Evolutionary conservation across 2,329 filamentous ascomycete genomes (phyloP).

Genomic region (Zopfia rhizophila): DNA sequence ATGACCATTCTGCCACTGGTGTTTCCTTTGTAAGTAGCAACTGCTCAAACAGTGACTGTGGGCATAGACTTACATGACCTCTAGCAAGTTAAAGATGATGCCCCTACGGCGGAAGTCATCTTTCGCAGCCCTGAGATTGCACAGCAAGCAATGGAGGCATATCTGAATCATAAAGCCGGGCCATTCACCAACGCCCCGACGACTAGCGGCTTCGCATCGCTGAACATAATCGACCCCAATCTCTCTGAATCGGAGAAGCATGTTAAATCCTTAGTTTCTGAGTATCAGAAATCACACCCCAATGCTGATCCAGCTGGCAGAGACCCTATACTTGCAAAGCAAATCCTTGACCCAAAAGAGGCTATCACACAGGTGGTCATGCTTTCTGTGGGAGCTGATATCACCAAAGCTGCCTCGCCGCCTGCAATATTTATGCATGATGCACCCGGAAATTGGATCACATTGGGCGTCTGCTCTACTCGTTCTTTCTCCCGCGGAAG

Average conservation of each 20-base stretch:
- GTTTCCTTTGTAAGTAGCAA: conserved; percentile 25
- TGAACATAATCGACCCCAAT: conserved; percentile 30
- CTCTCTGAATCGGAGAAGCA: conserved; percentile 32
- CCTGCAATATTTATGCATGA: conserved; percentile 27
- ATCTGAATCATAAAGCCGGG: conserved; percentile 37
- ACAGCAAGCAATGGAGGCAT: conserved; percentile 41
- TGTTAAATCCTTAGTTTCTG: conserved; percentile 29
- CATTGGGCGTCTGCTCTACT: conserved; percentile 30
- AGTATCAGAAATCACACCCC: conserved; percentile 29
- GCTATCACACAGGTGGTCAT: conserved; percentile 35
- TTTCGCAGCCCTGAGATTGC: conserved; percentile 30
- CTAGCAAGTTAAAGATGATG: conserved; percentile 39
- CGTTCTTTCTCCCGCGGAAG: conserved; percentile 54
- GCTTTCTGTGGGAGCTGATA: conserved; percentile 27
- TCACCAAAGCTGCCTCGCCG: conserved; percentile 9
- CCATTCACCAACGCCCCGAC: conserved; percentile 38
- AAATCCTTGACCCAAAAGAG: conserved; percentile 38
- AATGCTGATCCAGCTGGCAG: conserved; percentile 36
- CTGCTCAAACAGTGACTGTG: not conserved
- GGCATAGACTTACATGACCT: conserved; percentile 1
- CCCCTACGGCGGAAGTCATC: conserved; percentile 38
- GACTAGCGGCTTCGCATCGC: conserved; percentile 36
- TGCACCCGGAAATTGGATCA: conserved; percentile 34
- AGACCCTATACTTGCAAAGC: conserved; percentile 30
- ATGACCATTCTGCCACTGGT: conserved; percentile 43